phyloP scores from a whole-genome alignment of 768 basidiomycete genomes.

The Pleurotus salmoneostramineus region DNA sequence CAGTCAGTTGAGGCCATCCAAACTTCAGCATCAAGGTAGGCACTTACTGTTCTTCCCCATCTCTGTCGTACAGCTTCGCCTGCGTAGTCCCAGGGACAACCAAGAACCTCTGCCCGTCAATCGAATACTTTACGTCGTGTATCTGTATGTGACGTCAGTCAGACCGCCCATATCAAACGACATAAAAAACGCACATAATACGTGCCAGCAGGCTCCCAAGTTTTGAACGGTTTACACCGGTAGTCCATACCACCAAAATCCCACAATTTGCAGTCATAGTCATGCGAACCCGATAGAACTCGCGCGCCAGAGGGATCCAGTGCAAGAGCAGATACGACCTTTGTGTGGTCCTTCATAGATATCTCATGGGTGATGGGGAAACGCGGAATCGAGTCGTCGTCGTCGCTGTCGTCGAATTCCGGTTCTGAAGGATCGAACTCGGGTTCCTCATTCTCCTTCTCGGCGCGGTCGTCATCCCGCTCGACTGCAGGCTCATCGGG shows the following conservation, averaged over 20 bases:
- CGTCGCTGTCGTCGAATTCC: slow-evolving; percentile 32
- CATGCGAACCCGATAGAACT: slow-evolving; percentile 87
- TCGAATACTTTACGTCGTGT: slow-evolving; percentile 87
- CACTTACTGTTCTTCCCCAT: slow-evolving; percentile 90
- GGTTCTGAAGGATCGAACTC: slow-evolving; percentile 49
- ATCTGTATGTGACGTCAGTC: slow-evolving; percentile 45
- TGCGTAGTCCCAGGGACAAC: slow-evolving; percentile 86
- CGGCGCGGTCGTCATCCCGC: slow-evolving; percentile 10
- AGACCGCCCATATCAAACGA: slow-evolving; percentile 8
- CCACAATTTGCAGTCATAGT: slow-evolving; percentile 98
- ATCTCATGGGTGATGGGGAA: slow-evolving; percentile 93
- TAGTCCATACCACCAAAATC: slow-evolving; percentile 98
- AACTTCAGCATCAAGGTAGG: slow-evolving; percentile 14
- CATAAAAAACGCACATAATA: slow-evolving; percentile 62
- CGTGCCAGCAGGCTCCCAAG: slow-evolving; percentile 91
- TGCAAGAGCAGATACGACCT: slow-evolving; percentile 90
- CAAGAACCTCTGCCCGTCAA: slow-evolving; percentile 81
- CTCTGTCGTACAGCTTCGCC: slow-evolving; percentile 85
- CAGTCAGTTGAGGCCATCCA: slow-evolving; percentile 47
- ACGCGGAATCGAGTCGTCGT: slow-evolving; percentile 46
- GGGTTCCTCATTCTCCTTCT: slow-evolving; percentile 34
- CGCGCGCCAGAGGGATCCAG: slow-evolving; percentile 95
- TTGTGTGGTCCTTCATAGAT: slow-evolving; percentile 89
- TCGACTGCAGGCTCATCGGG: slow-evolving; percentile 15
- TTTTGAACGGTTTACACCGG: slow-evolving; percentile 90